phyloP scores from a whole-genome alignment of 192 early-diverging fungal genomes.

The Mortierella antarctica region DNA sequence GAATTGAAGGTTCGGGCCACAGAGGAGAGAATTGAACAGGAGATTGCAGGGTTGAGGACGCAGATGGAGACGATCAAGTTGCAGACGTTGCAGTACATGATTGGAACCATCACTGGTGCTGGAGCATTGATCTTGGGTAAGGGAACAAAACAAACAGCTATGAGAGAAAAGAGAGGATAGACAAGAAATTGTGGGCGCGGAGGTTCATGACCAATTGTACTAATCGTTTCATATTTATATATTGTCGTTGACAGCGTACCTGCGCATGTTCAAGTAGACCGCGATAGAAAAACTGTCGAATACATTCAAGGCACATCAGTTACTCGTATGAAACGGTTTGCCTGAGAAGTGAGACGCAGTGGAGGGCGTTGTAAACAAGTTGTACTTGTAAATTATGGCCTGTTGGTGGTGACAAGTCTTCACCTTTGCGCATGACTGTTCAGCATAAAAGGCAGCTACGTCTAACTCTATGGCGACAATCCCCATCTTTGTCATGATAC shows the following conservation, averaged over 20 bases:
- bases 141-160: background rate
- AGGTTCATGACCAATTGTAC: background rate
- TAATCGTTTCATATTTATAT: background rate
- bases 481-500: no score
- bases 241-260: constrained; percentile 53
- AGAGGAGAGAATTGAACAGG: constrained; percentile 88
- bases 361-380: no score
- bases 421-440: no score
- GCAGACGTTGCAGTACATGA: constrained; percentile 82
- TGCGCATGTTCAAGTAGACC: constrained; percentile 67
- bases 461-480: no score
- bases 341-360: no score
- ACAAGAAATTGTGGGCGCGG: background rate
- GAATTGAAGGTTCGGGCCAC: constrained; percentile 89
- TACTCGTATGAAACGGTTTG: no score
- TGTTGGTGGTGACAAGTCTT: no score
- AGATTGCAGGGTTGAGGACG: constrained; percentile 82
- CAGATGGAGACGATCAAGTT: constrained; percentile 93
- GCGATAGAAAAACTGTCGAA: no score
- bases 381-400: no score
- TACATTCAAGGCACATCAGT: no score
- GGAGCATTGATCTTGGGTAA: constrained; percentile 80
- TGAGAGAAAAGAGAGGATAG: background rate
- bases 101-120: constrained; percentile 86
- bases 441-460: no score